Evolutionary conservation across 2,329 filamentous ascomycete genomes (phyloP), one percentile per base, ranked within the genome.

Genomic region (Trichoderma sp.): DNA sequence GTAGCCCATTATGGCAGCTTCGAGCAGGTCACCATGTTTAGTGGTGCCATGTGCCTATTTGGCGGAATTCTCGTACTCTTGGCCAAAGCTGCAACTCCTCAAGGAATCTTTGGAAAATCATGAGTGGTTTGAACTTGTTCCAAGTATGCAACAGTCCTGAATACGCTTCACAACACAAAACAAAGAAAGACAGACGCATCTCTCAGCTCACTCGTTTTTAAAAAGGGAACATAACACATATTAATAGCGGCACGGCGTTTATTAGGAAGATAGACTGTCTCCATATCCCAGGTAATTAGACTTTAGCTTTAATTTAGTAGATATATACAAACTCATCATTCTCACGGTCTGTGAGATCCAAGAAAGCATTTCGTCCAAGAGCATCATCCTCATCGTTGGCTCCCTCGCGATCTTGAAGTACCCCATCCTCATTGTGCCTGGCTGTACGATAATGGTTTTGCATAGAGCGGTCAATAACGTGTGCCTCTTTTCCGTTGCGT

Each of bases 251-350:
- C 19, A 6, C 53, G 53, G 37, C 16, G 61, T 58, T 66, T 33
- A 33, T 56, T 19, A 21, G 40, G 35, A 35, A 43, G 37, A 8
- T 24, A 24, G 24, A 24, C n/a, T 47, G 27, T 55, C 55, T 35
- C 19, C 4, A 24, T 52, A 24, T 57, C 60, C 16, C 10, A 66
- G 19, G 40, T 5, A 53, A 5, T 11, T 19, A 35, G 21, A 21
- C 13, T 16, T 37, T 56, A 43, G n/a, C 14, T 37, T 49, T 33
- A 16, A 24, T 52, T 63, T 76, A 88, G 73, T 88, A 88, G 58
- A 89, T 83, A 77, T 88, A 90, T 19, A 90, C 83, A 78, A 91
- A 91, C 74, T 91, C 88, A 69, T 92, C 88, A 73, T 91, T 92
- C 79, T 88, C 80, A 24, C 85, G 78, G 76, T 92, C 89, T 0